Evolutionary conservation across 495 filamentous ascomycete species (phyloP).

Genomic region (Lophiostoma macrostomum): DNA sequence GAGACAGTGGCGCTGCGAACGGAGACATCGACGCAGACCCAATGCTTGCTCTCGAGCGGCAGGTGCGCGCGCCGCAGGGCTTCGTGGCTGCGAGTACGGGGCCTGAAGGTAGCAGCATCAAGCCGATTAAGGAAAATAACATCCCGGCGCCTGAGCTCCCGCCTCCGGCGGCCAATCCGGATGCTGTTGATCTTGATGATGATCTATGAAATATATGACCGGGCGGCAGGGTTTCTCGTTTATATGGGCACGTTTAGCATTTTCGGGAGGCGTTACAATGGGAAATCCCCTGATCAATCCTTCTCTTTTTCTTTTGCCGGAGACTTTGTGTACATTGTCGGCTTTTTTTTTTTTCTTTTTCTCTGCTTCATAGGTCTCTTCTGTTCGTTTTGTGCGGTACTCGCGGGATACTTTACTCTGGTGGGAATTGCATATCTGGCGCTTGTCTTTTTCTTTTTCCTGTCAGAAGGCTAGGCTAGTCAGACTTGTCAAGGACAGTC

Average conservation of each 20-base stretch:
- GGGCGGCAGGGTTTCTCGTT: conserved; percentile 9
- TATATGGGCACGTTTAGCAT: conserved; percentile 3
- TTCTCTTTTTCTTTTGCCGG: too few species aligned
- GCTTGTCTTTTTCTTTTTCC: too few species aligned
- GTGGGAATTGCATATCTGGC: too few species aligned
- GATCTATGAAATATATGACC: conserved; percentile 26
- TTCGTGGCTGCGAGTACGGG: conserved; percentile 87
- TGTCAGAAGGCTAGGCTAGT: too few species aligned
- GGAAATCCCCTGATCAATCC: neutral
- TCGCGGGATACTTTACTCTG: too few species aligned
- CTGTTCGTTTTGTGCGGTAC: too few species aligned
- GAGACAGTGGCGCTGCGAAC: conserved; percentile 41
- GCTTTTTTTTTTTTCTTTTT: too few species aligned
- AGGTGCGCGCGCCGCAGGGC: conserved; percentile 81
- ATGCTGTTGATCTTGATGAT: conserved; percentile 82
- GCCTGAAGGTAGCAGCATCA: conserved; percentile 67
- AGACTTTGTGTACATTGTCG: too few species aligned
- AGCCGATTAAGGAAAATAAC: conserved; percentile 43
- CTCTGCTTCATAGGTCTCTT: too few species aligned
- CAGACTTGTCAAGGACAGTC: too few species aligned
- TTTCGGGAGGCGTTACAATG: neutral
- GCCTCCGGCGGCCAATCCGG: conserved; percentile 70
- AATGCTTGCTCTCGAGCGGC: conserved; percentile 86
- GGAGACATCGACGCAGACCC: conserved; percentile 53
- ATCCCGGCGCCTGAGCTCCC: too few species aligned